phyloP scores from a whole-genome alignment of 495 filamentous ascomycete genomes.

The Monascus purpureus region DNA sequence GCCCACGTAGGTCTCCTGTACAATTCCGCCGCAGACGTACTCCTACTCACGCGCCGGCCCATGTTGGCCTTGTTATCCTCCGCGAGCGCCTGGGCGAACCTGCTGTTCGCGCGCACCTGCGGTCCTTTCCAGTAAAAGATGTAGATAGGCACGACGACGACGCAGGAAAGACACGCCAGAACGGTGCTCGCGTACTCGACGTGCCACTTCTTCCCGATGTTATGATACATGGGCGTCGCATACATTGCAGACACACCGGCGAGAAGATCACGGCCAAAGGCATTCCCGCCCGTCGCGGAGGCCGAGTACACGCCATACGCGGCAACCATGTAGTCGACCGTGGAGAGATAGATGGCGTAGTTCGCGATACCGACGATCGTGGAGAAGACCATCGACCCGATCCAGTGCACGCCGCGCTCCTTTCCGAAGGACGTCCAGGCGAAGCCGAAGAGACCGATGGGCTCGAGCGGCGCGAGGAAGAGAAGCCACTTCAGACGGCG shows the following conservation, averaged over 20 bases:
- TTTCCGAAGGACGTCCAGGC: constrained; percentile 47
- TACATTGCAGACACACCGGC: constrained; percentile 32
- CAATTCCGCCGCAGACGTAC: too few relatives aligned
- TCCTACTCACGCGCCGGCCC: constrained; percentile 16
- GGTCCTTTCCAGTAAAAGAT: constrained; percentile 38
- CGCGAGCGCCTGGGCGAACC: constrained; percentile 29
- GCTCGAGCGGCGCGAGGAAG: constrained; percentile 44
- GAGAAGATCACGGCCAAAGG: constrained; percentile 31
- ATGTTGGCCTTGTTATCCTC: constrained; percentile 12
- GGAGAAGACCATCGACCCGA: constrained; percentile 44
- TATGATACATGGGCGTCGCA: constrained; percentile 24
- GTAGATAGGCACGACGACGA: constrained; percentile 34
- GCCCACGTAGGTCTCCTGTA: too few relatives aligned
- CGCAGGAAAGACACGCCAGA: constrained; percentile 27
- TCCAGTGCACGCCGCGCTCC: constrained; percentile 38
- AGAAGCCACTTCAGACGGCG: constrained; percentile 31
- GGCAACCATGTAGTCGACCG: constrained; percentile 69
- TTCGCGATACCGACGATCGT: constrained; percentile 49
- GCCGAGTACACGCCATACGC: constrained; percentile 63
- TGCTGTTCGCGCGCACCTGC: constrained; percentile 25
- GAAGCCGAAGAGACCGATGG: constrained; percentile 54
- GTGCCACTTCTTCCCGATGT: constrained; percentile 24
- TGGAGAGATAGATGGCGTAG: constrained; percentile 58
- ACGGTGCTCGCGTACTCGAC: constrained; percentile 30
- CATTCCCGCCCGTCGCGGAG: constrained; percentile 60